phyloP scores from a whole-genome alignment of 139 green algal genomes.

The Coelastrella sp. region DNA sequence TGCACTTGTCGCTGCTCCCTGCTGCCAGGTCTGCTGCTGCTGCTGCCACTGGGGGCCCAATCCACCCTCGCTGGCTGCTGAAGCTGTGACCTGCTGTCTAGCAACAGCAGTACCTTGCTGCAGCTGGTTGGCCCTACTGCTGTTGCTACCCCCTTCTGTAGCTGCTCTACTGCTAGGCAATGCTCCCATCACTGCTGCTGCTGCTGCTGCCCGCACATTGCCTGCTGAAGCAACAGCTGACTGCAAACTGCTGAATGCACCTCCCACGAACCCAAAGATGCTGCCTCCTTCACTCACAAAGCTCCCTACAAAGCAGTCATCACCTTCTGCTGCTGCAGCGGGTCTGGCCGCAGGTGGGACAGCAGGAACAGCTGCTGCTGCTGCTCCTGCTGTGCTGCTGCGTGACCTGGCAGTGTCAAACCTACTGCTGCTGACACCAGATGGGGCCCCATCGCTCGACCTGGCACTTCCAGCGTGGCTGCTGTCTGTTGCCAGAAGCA shows the following conservation, averaged over 20 bases:
- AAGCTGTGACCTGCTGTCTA: too few species aligned
- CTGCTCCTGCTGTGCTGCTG: not conserved
- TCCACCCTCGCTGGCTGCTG: too few species aligned
- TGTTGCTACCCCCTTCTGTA: too few species aligned
- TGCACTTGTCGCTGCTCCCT: too few species aligned
- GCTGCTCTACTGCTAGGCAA: not conserved
- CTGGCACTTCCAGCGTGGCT: not conserved
- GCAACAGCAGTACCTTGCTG: too few species aligned
- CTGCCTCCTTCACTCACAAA: not conserved
- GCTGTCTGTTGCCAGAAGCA: not conserved
- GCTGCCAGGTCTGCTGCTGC: not conserved
- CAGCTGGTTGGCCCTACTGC: too few species aligned
- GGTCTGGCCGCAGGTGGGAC: not conserved
- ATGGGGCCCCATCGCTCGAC: not conserved
- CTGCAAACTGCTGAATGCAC: not conserved
- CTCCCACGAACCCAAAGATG: conserved; percentile 6
- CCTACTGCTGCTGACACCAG: not conserved
- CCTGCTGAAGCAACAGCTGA: not conserved
- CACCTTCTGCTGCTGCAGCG: not conserved
- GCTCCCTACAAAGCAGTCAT: not conserved
- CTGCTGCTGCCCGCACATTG: not conserved
- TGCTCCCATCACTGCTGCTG: conserved; percentile 5
- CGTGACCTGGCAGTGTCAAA: not conserved
- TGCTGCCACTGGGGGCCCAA: too few species aligned
- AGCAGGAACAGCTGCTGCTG: not conserved